Percentiles rank a stretch among this genome's conserved stretches.
Conservation (phyloP, 2,329 filamentous ascomycete genomes). For the Pseudogymnoascus sp. region DNA sequence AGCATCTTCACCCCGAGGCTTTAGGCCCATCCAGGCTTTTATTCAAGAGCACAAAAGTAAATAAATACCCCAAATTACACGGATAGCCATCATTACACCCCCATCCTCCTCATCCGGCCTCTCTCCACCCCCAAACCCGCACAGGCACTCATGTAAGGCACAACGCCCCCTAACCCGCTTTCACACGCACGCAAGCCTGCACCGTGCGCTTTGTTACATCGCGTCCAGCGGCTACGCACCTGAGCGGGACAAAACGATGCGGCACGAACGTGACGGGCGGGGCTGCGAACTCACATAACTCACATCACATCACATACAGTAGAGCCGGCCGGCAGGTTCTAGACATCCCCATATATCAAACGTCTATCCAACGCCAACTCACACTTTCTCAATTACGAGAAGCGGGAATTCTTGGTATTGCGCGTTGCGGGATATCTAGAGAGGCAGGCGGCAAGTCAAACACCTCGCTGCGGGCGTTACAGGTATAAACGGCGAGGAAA, state of each 20-base stretch:
- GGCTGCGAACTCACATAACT: too few relatives aligned
- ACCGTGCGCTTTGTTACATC: conserved; percentile 1
- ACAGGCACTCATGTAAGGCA: conserved; percentile 1
- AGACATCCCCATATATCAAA: background rate
- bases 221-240: conserved; percentile 4
- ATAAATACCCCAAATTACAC: conserved; percentile 1
- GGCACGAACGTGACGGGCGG: conserved; percentile 2
- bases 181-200: background rate
- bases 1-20: background rate
- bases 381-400: too few relatives aligned
- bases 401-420: background rate
- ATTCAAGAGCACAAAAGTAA: background rate
- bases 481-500: background rate
- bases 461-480: background rate
- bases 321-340: too few relatives aligned
- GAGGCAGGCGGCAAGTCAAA: conserved; percentile 3
- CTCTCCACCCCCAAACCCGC: background rate
- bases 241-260: background rate
- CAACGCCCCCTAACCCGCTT: background rate
- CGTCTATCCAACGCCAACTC: background rate
- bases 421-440: background rate
- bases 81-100: background rate
- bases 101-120: background rate
- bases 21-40: background rate
- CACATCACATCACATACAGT: too few relatives aligned